These are phyloP conservation scores for Metschnikowia sp. DNA, from an alignment of 805 yeast species.

Conservation along the genomic window DNA sequence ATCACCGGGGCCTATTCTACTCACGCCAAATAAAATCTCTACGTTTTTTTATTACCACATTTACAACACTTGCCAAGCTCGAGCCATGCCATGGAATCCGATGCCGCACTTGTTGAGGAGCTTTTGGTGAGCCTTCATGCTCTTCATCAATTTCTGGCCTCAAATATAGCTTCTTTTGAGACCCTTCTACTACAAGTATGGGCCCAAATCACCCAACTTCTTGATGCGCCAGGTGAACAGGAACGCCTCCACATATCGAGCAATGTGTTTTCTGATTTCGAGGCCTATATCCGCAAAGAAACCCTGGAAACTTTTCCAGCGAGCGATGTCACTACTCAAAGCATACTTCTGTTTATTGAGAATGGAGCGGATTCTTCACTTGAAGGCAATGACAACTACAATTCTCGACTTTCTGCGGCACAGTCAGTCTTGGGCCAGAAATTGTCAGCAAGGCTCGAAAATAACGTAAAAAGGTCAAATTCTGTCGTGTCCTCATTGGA, in stretches of 20 bases:
- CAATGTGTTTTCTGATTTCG: not conserved
- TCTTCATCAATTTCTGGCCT: not conserved
- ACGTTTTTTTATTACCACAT: too few species aligned
- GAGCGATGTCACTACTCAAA: not conserved
- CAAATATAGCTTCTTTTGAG: not conserved
- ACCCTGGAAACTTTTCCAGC: not conserved
- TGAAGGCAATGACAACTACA: too few species aligned
- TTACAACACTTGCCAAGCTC: too few species aligned
- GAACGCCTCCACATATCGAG: not conserved
- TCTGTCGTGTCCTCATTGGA: not conserved
- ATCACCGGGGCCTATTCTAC: too few species aligned
- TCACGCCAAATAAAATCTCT: too few species aligned
- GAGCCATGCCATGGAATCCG: conserved; percentile 7
- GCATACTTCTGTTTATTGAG: not conserved
- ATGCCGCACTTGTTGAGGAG: conserved; percentile 2
- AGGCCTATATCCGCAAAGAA: not conserved
- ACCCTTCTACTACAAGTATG: not conserved
- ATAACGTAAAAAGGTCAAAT: not conserved
- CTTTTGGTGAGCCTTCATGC: conserved; percentile 8
- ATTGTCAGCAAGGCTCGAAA: too few species aligned
- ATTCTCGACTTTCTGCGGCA: too few species aligned
- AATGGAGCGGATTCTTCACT: not conserved
- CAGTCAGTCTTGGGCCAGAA: too few species aligned
- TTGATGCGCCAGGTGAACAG: not conserved
- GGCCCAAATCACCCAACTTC: not conserved